Percentiles rank a stretch among this genome's conserved stretches.
Evolutionary conservation across 2,329 filamentous ascomycete species (phyloP).

Genomic region (Trichoderma sp.): DNA sequence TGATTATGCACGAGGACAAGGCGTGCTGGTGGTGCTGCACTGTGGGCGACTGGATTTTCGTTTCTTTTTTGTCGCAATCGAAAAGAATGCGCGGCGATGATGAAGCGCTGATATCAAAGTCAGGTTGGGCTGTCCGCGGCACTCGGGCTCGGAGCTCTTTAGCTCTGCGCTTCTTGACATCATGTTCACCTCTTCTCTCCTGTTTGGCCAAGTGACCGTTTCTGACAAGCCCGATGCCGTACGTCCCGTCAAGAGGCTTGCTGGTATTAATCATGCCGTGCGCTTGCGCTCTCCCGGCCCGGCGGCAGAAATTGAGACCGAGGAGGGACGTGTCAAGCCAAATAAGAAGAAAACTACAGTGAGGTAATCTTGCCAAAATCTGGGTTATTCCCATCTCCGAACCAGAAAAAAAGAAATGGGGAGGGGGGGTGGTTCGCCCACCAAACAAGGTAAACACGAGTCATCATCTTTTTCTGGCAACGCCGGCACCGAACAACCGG

Average conservation of each 20-base stretch:
- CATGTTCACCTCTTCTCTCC: not conserved
- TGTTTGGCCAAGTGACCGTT: not conserved
- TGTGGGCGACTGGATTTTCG: not conserved
- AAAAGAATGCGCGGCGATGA: not conserved
- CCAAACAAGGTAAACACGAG: not conserved
- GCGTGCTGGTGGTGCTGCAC: not conserved
- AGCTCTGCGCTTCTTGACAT: not conserved
- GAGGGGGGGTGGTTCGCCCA: not conserved
- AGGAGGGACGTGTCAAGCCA: not conserved
- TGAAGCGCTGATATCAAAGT: not conserved
- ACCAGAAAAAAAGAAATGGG: not conserved
- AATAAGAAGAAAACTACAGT: not conserved
- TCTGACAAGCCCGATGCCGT: not conserved
- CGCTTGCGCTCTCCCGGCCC: not conserved
- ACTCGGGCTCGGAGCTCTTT: not conserved
- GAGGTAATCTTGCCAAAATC: conserved; percentile 7
- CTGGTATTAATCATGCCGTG: not conserved
- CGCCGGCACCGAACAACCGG: conserved; percentile 15
- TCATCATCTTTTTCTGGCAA: not conserved
- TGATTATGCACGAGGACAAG: not conserved
- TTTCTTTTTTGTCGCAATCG: not conserved
- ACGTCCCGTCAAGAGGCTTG: not conserved
- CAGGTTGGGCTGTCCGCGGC: not conserved
- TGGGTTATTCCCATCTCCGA: conserved; percentile 1
- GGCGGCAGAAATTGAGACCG: conserved; percentile 20